Conservation (phyloP, 306 rosid genomes). For the Styphnolobium japonicum region DNA sequence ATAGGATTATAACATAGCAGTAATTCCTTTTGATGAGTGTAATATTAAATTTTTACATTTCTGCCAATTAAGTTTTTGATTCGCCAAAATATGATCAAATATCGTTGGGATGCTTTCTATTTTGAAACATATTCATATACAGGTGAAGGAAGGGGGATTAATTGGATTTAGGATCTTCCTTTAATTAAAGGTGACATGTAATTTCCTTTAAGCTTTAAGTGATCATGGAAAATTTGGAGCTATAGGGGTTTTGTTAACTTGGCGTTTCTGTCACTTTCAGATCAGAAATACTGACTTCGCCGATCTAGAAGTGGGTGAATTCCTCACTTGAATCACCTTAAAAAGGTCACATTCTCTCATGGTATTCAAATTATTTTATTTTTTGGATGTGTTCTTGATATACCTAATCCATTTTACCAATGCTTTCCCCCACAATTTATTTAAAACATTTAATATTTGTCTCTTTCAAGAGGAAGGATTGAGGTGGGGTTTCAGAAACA, state of each 20-base stretch:
- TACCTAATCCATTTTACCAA: conserved; percentile 58
- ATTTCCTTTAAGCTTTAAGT: neutral
- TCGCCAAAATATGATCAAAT: neutral
- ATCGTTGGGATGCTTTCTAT: neutral
- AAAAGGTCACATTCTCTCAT: neutral
- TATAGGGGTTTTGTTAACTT: neutral
- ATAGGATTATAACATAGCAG: no score
- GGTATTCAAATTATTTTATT: neutral
- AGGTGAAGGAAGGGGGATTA: neutral
- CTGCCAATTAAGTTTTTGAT: neutral
- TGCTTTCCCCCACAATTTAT: neutral
- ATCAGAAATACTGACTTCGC: conserved; percentile 32
- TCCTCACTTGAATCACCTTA: conserved; percentile 31
- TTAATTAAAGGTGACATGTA: neutral
- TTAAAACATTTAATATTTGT: neutral
- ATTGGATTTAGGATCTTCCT: neutral
- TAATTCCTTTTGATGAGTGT: no score
- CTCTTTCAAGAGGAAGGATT: conserved; percentile 9
- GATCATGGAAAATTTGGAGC: neutral
- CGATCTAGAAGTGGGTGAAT: conserved; percentile 40
- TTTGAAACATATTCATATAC: neutral
- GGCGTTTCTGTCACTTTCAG: conserved; percentile 31
- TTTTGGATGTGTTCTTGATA: conserved; percentile 25
- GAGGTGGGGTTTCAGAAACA: neutral
- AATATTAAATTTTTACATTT: neutral